A percentile compares a stretch with the other conserved stretches of the same genome.
Conservation (phyloP, 345 rosid species). For the Lepidium sativum region DNA sequence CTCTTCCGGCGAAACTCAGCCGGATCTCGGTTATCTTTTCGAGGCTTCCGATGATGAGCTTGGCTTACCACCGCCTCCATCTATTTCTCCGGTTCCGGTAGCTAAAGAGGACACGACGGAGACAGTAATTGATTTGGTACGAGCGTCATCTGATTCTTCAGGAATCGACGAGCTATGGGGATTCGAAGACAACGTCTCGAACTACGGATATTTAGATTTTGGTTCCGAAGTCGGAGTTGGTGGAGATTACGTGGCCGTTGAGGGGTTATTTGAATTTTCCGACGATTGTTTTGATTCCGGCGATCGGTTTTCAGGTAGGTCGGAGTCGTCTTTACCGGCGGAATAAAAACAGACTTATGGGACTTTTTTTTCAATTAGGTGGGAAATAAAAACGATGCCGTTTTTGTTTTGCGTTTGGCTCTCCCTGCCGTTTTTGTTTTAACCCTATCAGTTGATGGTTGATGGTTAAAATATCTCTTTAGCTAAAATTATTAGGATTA, state of each 20-base stretch:
- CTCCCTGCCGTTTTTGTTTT: conserved; percentile 10
- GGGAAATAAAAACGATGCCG: conserved; percentile 18
- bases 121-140: conserved; percentile 20
- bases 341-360: conserved; percentile 11
- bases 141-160: conserved; percentile 28
- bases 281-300: conserved; percentile 34
- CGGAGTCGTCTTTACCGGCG: conserved; percentile 55
- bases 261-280: conserved; percentile 50
- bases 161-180: conserved; percentile 31
- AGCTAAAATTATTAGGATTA: not conserved
- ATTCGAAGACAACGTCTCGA: conserved; percentile 35
- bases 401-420: conserved; percentile 28
- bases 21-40: conserved; percentile 64
- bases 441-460: conserved; percentile 1
- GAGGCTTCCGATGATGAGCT: conserved; percentile 91
- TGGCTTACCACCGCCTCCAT: conserved; percentile 55
- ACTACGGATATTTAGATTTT: conserved; percentile 41
- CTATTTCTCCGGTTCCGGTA: conserved; percentile 16
- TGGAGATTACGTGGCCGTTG: conserved; percentile 48
- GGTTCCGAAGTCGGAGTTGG: conserved; percentile 24
- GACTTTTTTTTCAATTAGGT: conserved; percentile 11
- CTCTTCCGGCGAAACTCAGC: conserved; percentile 27
- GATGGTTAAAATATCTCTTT: conserved; percentile 14
- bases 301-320: conserved; percentile 42
- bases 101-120: conserved; percentile 27